Conservation (phyloP, 2,329 filamentous ascomycete genomes). For the Calonectria montana region DNA sequence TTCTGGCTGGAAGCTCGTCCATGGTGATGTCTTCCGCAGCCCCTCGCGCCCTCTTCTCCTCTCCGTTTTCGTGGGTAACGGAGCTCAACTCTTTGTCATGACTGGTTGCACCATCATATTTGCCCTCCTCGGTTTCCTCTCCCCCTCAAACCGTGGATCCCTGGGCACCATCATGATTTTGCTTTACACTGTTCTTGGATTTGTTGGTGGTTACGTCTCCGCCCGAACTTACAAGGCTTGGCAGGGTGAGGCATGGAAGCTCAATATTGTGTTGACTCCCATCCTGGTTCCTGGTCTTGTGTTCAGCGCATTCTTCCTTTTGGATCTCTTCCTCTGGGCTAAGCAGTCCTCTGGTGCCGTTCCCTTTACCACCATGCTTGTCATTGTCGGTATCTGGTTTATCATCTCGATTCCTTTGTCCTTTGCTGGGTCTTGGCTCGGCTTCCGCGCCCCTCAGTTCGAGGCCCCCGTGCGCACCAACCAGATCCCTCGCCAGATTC, state of each 20-base stretch:
- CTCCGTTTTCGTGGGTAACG: slow-evolving; percentile 90
- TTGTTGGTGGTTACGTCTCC: slow-evolving; percentile 91
- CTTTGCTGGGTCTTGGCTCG: slow-evolving; percentile 90
- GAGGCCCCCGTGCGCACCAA: slow-evolving; percentile 92
- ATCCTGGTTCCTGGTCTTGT: slow-evolving; percentile 87
- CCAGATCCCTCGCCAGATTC: slow-evolving; percentile 97
- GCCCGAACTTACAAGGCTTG: slow-evolving; percentile 95
- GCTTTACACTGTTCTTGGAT: slow-evolving; percentile 92
- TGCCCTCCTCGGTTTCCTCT: slow-evolving; percentile 92
- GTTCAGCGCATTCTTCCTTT: slow-evolving; percentile 89
- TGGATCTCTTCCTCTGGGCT: slow-evolving; percentile 97
- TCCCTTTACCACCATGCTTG: slow-evolving; percentile 96
- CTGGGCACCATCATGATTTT: slow-evolving; percentile 93
- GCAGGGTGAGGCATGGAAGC: slow-evolving; percentile 92
- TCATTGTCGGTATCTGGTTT: slow-evolving; percentile 95
- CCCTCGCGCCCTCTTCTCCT: slow-evolving; percentile 86
- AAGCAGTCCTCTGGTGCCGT: slow-evolving; percentile 93
- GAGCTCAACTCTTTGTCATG: slow-evolving; percentile 98
- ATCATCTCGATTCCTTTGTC: slow-evolving; percentile 94
- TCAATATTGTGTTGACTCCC: slow-evolving; percentile 90
- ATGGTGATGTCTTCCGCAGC: slow-evolving; percentile 95
- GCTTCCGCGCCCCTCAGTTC: slow-evolving; percentile 80
- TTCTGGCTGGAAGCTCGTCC: slow-evolving; percentile 97
- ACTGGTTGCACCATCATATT: slow-evolving; percentile 93
- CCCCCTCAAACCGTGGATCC: slow-evolving; percentile 93